phyloP scores from a whole-genome alignment of 805 yeast species.

The Nakazawaea molendinolei region DNA sequence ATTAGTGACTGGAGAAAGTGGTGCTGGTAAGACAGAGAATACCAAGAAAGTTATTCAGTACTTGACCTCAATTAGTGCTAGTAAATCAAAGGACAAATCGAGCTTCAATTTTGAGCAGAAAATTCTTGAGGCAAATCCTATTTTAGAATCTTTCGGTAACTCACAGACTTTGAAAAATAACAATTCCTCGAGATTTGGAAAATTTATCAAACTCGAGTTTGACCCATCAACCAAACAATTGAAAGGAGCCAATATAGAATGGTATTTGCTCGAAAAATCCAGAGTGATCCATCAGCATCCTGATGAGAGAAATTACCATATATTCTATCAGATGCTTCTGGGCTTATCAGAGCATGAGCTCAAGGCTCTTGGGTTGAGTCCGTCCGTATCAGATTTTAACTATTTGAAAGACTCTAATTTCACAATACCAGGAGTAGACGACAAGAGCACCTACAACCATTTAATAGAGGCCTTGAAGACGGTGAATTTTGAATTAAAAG shows the following conservation, averaged over 20 bases:
- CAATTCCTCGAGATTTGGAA: conserved; percentile 95
- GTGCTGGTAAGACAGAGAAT: conserved; percentile 98
- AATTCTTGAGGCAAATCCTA: conserved; percentile 91
- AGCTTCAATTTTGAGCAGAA: conserved; percentile 63
- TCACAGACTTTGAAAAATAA: conserved; percentile 92
- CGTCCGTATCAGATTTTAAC: conserved; percentile 35
- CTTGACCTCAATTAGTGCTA: conserved; percentile 65
- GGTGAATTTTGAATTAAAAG: conserved; percentile 59
- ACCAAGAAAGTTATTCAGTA: conserved; percentile 93
- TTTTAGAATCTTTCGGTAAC: conserved; percentile 93
- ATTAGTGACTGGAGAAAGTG: conserved; percentile 97
- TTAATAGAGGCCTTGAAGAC: conserved; percentile 61
- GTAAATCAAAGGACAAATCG: conserved; percentile 17
- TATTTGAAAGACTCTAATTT: conserved; percentile 52
- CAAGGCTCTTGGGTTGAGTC: conserved; percentile 34
- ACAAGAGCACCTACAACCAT: conserved; percentile 56
- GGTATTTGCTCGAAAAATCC: conserved; percentile 90
- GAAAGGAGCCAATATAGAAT: conserved; percentile 87
- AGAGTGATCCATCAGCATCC: conserved; percentile 74
- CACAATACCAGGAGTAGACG: conserved; percentile 70
- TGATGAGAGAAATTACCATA: conserved; percentile 86
- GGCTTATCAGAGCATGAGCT: conserved; percentile 55
- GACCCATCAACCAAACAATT: conserved; percentile 50
- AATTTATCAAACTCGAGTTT: conserved; percentile 84
- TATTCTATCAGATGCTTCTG: conserved; percentile 78